Base-by-base conservation (phyloP, 2,329 filamentous ascomycete species). In the Stemphylium vesicarium region DNA sequence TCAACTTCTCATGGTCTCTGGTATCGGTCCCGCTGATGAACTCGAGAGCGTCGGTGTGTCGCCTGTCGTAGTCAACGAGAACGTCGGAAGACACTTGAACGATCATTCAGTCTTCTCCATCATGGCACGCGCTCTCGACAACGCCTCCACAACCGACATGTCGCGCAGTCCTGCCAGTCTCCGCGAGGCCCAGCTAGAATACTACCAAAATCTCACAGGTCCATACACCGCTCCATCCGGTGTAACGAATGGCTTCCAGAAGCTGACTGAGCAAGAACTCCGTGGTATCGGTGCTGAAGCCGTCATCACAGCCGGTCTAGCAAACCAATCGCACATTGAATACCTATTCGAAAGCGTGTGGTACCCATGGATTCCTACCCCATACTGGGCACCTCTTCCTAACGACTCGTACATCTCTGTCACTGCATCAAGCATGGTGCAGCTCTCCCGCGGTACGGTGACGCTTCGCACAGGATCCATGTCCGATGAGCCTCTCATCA, bases 1-100 rank as follows among this genome's bases (percentile, higher is more conserved):
- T n/a, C 75, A 78, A 39, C 63, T 78, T 0, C 63, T 78, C 11
- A 73, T 76, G 68, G 57, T 78, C 63, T 75, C 24, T 26, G 77
- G 76, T 4, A 70, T 78, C 31, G 77, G 78, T 0, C 69, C 68
- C 0, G 54, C 40, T 8, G 57, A 50, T 1, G 63, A 60, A 7
- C 56, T 75, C 3, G 33, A 68, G 12, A 60, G 62, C 22, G 57
- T 58, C 13, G 59, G 58, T 3, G 70, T 75, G 16, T 38, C 60
- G 41, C 59, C 60, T 0, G 47, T 61, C 0, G 44, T 70, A 8
- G 54, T 72, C 42, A 75, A 75, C 20, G 69, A 71, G 42, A 73
- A 73, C 12, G 60, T 75, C 1, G 71, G 72, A 3, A 62, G 66
- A 29, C 49, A 74, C 20, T 48, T 57, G 4, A 56, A 69, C 38